Conservation (phyloP, 1,284 basidiomycete species). For the Macrocystidia cucumis region DNA sequence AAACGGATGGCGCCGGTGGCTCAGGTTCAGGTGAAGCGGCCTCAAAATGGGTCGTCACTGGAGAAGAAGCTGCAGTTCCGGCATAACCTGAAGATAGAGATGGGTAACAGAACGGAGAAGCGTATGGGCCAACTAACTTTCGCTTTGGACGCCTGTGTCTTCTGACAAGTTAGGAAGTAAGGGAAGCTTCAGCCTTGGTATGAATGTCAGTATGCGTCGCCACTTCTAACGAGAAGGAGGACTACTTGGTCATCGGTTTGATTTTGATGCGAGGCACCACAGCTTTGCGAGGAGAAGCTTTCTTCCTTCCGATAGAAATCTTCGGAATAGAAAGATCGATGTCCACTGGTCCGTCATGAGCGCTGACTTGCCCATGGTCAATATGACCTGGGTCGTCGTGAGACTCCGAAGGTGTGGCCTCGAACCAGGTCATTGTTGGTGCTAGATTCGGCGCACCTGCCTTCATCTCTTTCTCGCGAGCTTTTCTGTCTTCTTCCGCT, state of each 20-base stretch:
- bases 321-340: conserved; percentile 4
- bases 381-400: conserved; percentile 21
- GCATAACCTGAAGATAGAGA: conserved; percentile 24
- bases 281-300: conserved; percentile 20
- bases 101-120: not conserved
- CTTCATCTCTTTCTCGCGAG: conserved; percentile 26
- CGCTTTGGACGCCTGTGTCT: conserved; percentile 31
- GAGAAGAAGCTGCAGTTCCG: conserved; percentile 43
- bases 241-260: conserved; percentile 13
- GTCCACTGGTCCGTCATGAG: not conserved
- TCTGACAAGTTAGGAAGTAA: conserved; percentile 31
- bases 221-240: not conserved
- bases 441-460: conserved; percentile 24
- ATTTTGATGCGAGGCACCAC: conserved; percentile 14
- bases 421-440: conserved; percentile 31
- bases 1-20: conserved; percentile 15
- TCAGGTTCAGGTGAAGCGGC: conserved; percentile 35
- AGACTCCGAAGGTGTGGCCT: conserved; percentile 25
- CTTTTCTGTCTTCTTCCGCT: conserved; percentile 29
- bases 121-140: conserved; percentile 20
- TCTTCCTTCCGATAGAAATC: conserved; percentile 14
- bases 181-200: conserved; percentile 13
- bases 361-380: conserved; percentile 6
- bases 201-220: not conserved
- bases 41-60: conserved; percentile 31